Evolutionary conservation across 1,139 yeast genomes (phyloP), one percentile per base, ranked within the genome.

Genomic region (Diutina rugosa): DNA sequence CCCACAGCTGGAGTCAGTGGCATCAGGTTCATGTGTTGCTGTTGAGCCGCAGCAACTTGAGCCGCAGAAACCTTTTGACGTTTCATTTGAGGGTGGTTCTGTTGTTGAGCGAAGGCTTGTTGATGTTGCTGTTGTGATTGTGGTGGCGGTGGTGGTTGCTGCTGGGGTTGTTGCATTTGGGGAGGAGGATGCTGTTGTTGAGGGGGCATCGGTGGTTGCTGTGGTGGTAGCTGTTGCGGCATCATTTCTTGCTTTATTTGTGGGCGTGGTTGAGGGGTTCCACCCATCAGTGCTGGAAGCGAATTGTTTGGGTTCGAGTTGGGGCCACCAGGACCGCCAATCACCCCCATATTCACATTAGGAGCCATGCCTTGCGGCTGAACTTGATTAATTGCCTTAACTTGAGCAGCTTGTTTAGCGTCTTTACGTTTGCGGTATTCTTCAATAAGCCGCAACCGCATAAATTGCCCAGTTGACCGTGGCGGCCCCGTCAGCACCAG

Each of bases 401-500:
- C 61, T 65, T 65, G 68, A 59, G 61, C 72, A 61, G 70, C 71
- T 60, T 74, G 74, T 56, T 76, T 79, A 3, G 74, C 69, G 60
- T 75, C 79, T 61, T 74, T 72, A 59, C 76, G 65, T 59, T 76
- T 76, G 38, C 80, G 64, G 30, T 76, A 76, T 59, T 76, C 80
- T 59, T 77, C 80, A 57, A 77, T 75, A 58, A 76, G 73, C 38
- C 81, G 63, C 51, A 77, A 67, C 58, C 81, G 70, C 80, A 76
- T 75, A 59, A 77, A 77, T 62, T 76, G 80, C 44, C 54, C 30
- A 58, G 59, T 51, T 67, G 59, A 8, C 51, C 58, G 67, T 57
- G 8, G 64, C 54, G 7, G 63, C 57, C 3, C 63, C 14, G 55
- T 44, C 47, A 45, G 30, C 46, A 21, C 51, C 58, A n/a, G 54